Evolutionary conservation across 331 rosid species (phyloP).

Genomic region (Telfairia occidentalis): DNA sequence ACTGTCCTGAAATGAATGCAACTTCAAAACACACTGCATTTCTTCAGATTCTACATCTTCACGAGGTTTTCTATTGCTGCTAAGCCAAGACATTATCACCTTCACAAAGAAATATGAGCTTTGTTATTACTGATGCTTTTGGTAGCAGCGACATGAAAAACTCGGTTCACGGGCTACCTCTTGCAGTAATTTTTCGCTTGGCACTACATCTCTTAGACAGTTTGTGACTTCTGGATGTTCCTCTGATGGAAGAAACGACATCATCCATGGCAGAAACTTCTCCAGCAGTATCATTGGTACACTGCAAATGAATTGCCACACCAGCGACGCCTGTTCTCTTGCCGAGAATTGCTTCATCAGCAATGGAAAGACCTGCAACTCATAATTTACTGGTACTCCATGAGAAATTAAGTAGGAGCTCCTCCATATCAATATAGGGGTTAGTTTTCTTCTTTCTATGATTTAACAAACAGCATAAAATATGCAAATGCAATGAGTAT

Average conservation of each 20-base stretch:
- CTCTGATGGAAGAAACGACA: slow-evolving; percentile 52
- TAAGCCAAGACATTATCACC: slow-evolving; percentile 72
- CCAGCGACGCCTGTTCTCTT: slow-evolving; percentile 63
- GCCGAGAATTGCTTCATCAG: slow-evolving; percentile 51
- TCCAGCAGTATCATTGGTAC: slow-evolving; percentile 64
- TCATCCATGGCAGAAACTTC: slow-evolving; percentile 75
- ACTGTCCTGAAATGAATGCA: slow-evolving; percentile 29
- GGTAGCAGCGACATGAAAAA: slow-evolving; percentile 5
- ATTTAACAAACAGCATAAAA: too few species aligned
- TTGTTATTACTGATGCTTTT: slow-evolving; percentile 9
- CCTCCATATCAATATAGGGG: not conserved
- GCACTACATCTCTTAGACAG: slow-evolving; percentile 46
- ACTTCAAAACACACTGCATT: slow-evolving; percentile 22
- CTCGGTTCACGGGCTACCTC: slow-evolving; percentile 42
- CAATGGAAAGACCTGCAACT: slow-evolving; percentile 68
- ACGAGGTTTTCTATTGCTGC: slow-evolving; percentile 19
- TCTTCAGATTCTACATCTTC: slow-evolving; percentile 24
- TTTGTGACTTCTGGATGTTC: slow-evolving; percentile 43
- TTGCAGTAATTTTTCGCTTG: slow-evolving; percentile 51
- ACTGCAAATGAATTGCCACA: slow-evolving; percentile 80
- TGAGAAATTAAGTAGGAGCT: not conserved
- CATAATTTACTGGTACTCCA: not conserved
- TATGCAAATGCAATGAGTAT: not conserved
- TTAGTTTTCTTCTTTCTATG: not conserved
- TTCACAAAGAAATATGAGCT: slow-evolving; percentile 30